phyloP scores from a whole-genome alignment of 225 moss, liverwort and hornwort species.

The Physcomitrium patens region DNA sequence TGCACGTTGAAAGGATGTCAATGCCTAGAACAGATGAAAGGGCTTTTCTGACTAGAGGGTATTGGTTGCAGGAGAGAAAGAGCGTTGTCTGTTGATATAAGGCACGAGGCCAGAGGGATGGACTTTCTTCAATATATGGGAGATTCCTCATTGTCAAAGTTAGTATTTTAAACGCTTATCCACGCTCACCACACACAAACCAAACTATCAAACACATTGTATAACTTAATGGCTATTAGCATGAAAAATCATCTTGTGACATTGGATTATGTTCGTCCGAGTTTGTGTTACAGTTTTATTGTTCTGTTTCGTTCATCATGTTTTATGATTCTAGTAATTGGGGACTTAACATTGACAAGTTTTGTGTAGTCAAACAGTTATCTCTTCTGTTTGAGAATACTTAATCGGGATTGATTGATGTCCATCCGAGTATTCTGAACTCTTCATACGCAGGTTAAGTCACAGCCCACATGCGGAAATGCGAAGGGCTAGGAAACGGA shows the following conservation, averaged over 20 bases:
- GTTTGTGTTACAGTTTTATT: no score
- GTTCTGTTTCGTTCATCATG: no score
- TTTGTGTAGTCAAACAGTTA: conserved; percentile 5
- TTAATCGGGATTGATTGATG: conserved; percentile 12
- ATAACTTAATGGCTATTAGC: conserved; percentile 2
- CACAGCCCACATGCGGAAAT: conserved; percentile 73
- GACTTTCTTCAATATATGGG: conserved; percentile 80
- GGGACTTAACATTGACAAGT: neutral
- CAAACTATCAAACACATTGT: no score
- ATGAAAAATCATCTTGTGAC: neutral
- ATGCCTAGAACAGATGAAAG: neutral
- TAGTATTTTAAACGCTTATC: conserved; percentile 27
- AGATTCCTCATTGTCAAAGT: conserved; percentile 63
- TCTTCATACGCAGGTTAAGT: conserved; percentile 52
- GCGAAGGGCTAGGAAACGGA: conserved; percentile 74
- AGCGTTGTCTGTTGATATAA: conserved; percentile 87
- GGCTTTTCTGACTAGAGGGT: conserved; percentile 21
- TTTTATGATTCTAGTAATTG: no score
- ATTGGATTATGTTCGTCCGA: no score
- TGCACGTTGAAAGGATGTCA: conserved; percentile 19
- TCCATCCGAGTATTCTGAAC: conserved; percentile 6
- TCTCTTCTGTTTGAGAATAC: conserved; percentile 13
- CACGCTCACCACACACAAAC: neutral
- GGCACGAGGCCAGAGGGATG: conserved; percentile 76
- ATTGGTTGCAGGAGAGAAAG: conserved; percentile 81